These are phyloP conservation scores for Trypanosoma brucei DNA, from an alignment of 208 protist species.

Conservation along the genomic window DNA sequence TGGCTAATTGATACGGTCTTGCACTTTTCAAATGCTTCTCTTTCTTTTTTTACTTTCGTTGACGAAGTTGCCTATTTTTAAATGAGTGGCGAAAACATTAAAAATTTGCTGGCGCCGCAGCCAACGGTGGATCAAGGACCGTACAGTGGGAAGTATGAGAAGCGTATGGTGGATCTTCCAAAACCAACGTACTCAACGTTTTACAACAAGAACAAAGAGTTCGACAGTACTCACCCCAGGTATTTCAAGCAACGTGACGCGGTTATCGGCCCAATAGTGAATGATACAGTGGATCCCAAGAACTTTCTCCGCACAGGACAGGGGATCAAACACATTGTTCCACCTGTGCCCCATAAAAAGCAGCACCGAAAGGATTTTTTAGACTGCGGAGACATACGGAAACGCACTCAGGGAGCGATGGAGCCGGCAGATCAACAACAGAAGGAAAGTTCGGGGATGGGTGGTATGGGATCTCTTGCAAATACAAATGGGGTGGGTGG, in stretches of 20 bases:
- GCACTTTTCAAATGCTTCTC: no score
- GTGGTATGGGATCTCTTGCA: background rate
- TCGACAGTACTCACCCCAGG: conserved; percentile 69
- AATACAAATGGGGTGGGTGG: no score
- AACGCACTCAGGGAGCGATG: background rate
- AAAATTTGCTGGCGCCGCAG: conserved; percentile 33
- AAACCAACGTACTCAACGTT: conserved; percentile 86
- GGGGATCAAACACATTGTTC: conserved; percentile 49
- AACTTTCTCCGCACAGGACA: conserved; percentile 71
- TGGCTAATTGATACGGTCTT: no score
- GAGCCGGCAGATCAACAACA: background rate
- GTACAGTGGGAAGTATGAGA: conserved; percentile 70
- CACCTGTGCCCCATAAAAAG: conserved; percentile 67
- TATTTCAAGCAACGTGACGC: conserved; percentile 83
- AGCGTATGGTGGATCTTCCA: conserved; percentile 46
- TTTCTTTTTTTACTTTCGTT: no score
- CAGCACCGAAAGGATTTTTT: conserved; percentile 57
- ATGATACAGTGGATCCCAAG: conserved; percentile 59
- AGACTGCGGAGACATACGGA: conserved; percentile 16
- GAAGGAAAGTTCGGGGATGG: background rate
- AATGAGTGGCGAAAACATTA: conserved; percentile 74
- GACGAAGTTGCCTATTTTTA: conserved; percentile 1
- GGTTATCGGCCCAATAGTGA: conserved; percentile 71
- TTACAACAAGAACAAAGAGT: conserved; percentile 75
- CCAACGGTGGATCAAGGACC: conserved; percentile 20